These are phyloP conservation scores for Populus hybrid DNA, from an alignment of 441 rosid species.

Conservation along the genomic window DNA sequence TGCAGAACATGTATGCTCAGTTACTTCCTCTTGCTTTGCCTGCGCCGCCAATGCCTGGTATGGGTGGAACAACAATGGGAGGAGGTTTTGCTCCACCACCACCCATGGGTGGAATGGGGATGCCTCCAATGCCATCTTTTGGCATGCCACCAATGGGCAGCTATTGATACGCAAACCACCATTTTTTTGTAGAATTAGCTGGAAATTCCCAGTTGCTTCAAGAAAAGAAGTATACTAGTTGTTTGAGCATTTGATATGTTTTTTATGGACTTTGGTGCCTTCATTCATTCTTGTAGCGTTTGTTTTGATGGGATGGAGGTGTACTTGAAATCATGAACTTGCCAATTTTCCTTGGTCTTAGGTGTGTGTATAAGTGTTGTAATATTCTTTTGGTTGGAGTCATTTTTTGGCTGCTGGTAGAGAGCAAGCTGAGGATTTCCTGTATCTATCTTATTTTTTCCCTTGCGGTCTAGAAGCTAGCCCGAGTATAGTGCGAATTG, in stretches of 20 bases:
- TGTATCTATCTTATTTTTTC: constrained; percentile 28
- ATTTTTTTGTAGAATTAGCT: constrained; percentile 24
- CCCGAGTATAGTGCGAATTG: constrained; percentile 20
- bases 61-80: constrained; percentile 71
- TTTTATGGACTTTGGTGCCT: constrained; percentile 17
- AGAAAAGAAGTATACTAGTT: constrained; percentile 11
- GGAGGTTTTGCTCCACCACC: constrained; percentile 68
- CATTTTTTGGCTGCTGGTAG: constrained; percentile 38
- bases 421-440: constrained; percentile 36
- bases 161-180: constrained; percentile 36
- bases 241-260: constrained; percentile 9
- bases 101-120: constrained; percentile 83
- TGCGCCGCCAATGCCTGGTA: constrained; percentile 99
- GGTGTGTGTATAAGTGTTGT: constrained; percentile 45
- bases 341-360: constrained; percentile 9
- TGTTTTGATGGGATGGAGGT: constrained; percentile 25
- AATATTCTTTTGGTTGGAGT: constrained; percentile 41
- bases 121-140: constrained; percentile 98
- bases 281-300: constrained; percentile 14
- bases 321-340: constrained; percentile 25
- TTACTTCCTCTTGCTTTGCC: constrained; percentile 93
- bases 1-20: constrained; percentile 98
- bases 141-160: constrained; percentile 97
- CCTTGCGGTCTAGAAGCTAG: constrained; percentile 22
- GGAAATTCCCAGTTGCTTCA: constrained; percentile 10